Evolutionary conservation across 768 basidiomycete genomes (phyloP), one percentile per base, ranked within the genome.

Genomic region (Favolaschia claudopus): DNA sequence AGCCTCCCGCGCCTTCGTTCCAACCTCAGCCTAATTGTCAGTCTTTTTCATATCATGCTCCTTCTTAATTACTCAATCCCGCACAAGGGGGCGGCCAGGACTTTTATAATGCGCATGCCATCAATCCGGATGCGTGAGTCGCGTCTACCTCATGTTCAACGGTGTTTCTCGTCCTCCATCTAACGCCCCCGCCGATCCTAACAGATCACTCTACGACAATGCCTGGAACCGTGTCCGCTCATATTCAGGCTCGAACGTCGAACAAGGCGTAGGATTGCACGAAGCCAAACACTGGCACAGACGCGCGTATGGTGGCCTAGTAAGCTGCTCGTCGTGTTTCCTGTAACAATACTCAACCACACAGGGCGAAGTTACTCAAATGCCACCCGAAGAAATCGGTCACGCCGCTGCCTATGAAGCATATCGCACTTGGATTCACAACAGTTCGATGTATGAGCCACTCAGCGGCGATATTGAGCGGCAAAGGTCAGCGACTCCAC

Each of bases 341-440:
- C 34, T 19, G 9, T 34, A 37, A 7, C 6, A 9, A 32, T 34
- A 14, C 25, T 52, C 40, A 46, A 53, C 25, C 44, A 20, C 31
- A 40, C 60, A 89, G 87, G 80, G 82, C 34, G 83, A 85, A 55
- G 70, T 87, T 17, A 72, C 70, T 48, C 70, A 74, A 38, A 76
- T 91, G 73, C 70, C 77, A 7, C 86, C 89, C 1, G 66, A 73
- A 17, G 88, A 91, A 55, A 80, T 93, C 17, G 91, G 91, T 1
- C 83, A 88, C 63, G 91, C 91, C 5, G 90, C 90, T 10, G 90
- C 88, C 3, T 92, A 90, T 68, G 89, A 92, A 70, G 89, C 89
- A 0, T 87, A 88, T 70, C 81, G 89, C 15, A 81, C 82, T 25
- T 88, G 87, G 85, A 84, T 84, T 47, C 80, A 85, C 64, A 84